These are phyloP conservation scores for Xylaria nigripes DNA, from an alignment of 495 filamentous ascomycete species.

Conservation along the genomic window DNA sequence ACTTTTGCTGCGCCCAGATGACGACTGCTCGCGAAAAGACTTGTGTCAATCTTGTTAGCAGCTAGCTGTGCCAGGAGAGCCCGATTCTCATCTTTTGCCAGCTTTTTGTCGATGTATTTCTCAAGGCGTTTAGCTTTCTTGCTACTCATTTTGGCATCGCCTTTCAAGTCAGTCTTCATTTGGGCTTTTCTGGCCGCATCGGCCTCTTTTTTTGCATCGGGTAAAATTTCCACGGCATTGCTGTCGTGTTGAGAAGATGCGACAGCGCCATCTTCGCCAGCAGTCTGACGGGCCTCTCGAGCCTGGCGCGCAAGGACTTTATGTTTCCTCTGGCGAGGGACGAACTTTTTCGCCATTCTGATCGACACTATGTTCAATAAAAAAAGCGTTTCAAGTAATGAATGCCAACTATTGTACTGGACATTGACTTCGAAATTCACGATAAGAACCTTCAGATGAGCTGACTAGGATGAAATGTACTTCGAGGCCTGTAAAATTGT, in stretches of 20 bases:
- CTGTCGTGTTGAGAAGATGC: slow-evolving; percentile 42
- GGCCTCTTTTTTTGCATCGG: slow-evolving; percentile 52
- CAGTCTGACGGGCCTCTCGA: slow-evolving; percentile 36
- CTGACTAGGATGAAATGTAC: too few species aligned
- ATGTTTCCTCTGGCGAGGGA: slow-evolving; percentile 75
- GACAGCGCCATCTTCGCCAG: slow-evolving; percentile 21
- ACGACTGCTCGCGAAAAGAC: slow-evolving; percentile 63
- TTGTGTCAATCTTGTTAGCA: slow-evolving; percentile 70
- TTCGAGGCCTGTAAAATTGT: too few species aligned
- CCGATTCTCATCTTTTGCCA: slow-evolving; percentile 87
- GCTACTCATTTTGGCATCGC: slow-evolving; percentile 67
- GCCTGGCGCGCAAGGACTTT: slow-evolving; percentile 47
- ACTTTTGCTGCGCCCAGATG: slow-evolving; percentile 59
- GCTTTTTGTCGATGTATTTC: slow-evolving; percentile 95
- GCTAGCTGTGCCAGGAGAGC: slow-evolving; percentile 77
- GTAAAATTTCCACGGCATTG: slow-evolving; percentile 64
- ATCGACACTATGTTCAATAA: slow-evolving; percentile 8
- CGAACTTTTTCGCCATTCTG: slow-evolving; percentile 62
- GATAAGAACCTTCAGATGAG: too few species aligned
- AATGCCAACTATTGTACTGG: background rate
- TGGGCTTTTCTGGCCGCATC: slow-evolving; percentile 56
- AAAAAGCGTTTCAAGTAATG: background rate
- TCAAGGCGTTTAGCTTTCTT: slow-evolving; percentile 94
- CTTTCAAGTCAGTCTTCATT: slow-evolving; percentile 52
- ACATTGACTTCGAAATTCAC: background rate